phyloP scores from a whole-genome alignment of 108 stramenopile genomes.

The Cylindrotheca fusiformis region DNA sequence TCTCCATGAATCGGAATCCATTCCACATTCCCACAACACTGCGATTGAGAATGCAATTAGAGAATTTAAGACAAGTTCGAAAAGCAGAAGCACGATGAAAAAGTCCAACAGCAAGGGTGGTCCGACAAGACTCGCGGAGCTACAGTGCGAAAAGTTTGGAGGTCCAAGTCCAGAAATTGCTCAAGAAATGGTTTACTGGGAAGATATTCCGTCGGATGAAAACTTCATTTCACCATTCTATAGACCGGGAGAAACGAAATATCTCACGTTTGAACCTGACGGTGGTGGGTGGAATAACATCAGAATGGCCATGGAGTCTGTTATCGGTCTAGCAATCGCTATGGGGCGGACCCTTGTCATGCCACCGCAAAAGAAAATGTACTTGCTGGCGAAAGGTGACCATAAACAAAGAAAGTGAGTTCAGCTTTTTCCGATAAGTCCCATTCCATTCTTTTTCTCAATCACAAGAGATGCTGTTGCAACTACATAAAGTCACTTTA shows the following conservation, averaged over 20 bases:
- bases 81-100: not conserved
- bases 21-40: constrained; percentile 6
- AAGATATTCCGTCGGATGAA: constrained; percentile 70
- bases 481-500: constrained; percentile 11
- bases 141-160: constrained; percentile 69
- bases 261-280: constrained; percentile 91
- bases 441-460: not conserved
- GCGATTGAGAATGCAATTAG: constrained; percentile 5
- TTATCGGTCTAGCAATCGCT: constrained; percentile 70
- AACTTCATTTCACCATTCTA: constrained; percentile 64
- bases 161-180: constrained; percentile 61
- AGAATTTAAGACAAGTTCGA: constrained; percentile 1
- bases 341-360: constrained; percentile 89
- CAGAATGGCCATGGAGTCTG: constrained; percentile 64
- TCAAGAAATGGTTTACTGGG: constrained; percentile 88
- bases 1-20: constrained; percentile 18
- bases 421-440: not conserved
- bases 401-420: constrained; percentile 8
- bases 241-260: constrained; percentile 42
- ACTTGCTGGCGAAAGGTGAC: constrained; percentile 41
- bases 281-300: constrained; percentile 93
- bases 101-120: not conserved
- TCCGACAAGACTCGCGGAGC: constrained; percentile 38
- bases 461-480: not conserved
- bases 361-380: constrained; percentile 45